These are phyloP conservation scores for Candida dubliniensis DNA, from an alignment of 1,139 yeast species.

Conservation along the genomic window DNA sequence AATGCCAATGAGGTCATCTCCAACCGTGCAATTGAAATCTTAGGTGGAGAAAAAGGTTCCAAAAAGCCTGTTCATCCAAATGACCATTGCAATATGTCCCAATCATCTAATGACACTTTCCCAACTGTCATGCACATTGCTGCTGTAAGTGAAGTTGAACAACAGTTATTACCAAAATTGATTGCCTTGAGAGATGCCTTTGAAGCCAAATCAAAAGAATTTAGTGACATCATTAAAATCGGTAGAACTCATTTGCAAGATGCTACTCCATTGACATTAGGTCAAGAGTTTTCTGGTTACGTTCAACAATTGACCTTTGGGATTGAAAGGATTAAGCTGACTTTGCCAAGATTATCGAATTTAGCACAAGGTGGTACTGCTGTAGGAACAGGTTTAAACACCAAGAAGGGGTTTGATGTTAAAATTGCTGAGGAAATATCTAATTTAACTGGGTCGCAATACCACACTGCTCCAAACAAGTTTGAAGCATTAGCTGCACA, in stretches of 20 bases:
- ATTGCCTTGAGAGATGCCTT: slow-evolving; percentile 74
- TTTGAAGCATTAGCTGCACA: slow-evolving; percentile 99
- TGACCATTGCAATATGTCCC: slow-evolving; percentile 98
- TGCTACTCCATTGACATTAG: slow-evolving; percentile 96
- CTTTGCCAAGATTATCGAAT: slow-evolving; percentile 72
- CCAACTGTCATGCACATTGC: slow-evolving; percentile 99
- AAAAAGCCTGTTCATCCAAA: slow-evolving; percentile 96
- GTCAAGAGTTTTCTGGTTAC: slow-evolving; percentile 97
- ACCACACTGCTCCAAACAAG: slow-evolving; percentile 96
- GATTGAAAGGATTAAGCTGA: slow-evolving; percentile 75
- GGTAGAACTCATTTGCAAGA: slow-evolving; percentile 99
- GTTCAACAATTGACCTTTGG: slow-evolving; percentile 92
- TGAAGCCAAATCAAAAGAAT: slow-evolving; percentile 76
- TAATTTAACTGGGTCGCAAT: slow-evolving; percentile 80
- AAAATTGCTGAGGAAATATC: slow-evolving; percentile 80
- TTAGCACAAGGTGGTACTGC: slow-evolving; percentile 99
- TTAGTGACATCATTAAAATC: slow-evolving; percentile 85
- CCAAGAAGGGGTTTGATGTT: slow-evolving; percentile 83
- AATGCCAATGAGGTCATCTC: slow-evolving; percentile 98
- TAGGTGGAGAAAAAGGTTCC: slow-evolving; percentile 90
- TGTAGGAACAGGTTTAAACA: slow-evolving; percentile 97
- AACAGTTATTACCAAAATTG: slow-evolving; percentile 76
- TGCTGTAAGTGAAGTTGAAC: slow-evolving; percentile 84
- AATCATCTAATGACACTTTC: slow-evolving; percentile 96
- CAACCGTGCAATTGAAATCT: slow-evolving; percentile 92